Conservation (phyloP, 345 rosid species). For the Brassica nigra region DNA sequence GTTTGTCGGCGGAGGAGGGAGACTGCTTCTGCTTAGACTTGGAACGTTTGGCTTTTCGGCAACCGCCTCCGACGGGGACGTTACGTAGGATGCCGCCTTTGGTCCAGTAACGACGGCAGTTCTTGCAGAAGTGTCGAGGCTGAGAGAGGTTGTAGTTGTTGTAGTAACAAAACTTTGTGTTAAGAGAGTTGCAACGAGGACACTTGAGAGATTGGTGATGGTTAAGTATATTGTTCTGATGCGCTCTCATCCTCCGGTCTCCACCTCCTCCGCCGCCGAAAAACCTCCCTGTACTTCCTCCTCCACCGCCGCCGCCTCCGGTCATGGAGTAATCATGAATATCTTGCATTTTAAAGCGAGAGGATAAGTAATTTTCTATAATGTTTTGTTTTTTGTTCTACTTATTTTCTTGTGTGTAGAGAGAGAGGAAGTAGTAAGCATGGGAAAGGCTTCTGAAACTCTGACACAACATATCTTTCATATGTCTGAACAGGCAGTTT, state of each 20-base stretch:
- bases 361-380: background rate
- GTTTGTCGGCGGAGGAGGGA: slow-evolving; percentile 17
- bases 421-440: slow-evolving; percentile 15
- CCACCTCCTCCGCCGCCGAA: slow-evolving; percentile 45
- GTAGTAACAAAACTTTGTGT: background rate
- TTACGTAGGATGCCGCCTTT: slow-evolving; percentile 69
- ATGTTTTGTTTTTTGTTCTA: background rate
- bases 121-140: background rate
- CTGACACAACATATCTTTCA: slow-evolving; percentile 39
- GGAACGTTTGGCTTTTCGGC: background rate
- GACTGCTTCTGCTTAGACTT: slow-evolving; percentile 52
- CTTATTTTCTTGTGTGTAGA: background rate
- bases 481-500: slow-evolving; percentile 41
- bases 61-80: background rate
- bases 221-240: slow-evolving; percentile 47
- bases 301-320: slow-evolving; percentile 23
- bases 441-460: slow-evolving; percentile 30
- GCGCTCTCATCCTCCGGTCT: slow-evolving; percentile 73
- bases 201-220: slow-evolving; percentile 82
- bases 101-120: slow-evolving; percentile 45
- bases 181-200: slow-evolving; percentile 77
- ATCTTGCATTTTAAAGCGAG: slow-evolving; percentile 35
- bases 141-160: background rate
- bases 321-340: slow-evolving; percentile 36
- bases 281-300: slow-evolving; percentile 28